Evolutionary conservation across 179 eudicot genomes (phyloP), one percentile per base, ranked within the genome.

Genomic region (Corrigiola litoralis): DNA sequence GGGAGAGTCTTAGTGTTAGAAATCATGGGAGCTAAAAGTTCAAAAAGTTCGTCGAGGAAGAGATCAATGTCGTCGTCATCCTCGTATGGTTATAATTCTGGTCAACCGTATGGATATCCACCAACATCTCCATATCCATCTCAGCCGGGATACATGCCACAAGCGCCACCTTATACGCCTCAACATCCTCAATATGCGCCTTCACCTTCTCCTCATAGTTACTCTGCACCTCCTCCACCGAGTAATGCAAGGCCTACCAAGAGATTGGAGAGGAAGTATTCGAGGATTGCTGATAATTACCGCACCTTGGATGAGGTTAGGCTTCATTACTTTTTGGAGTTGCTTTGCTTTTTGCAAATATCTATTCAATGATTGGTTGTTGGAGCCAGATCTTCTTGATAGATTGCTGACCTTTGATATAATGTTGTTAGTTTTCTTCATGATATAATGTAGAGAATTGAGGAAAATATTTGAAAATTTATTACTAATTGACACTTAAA

Each of bases 221-320:
- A 70, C 48, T 36, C 67, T 9, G 34, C 49, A 14, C 23, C 66
- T 29, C 70, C 79, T 58, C 58, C 71, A 59, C 58, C 61, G 24
- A 74, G 34, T 56, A 47, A 42, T 70, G 12, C 67, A 27, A 61
- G 71, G 42, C 70, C 78, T 33, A 66, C 65, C 56, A 77, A 63
- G 76, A 80, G 40, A 23, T 55, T 77, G 17, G 81, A 80, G 27
- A 63, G 76, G 54, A 76, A 67, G 41, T 80, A 70, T 67, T 76
- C 79, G 1, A 77, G 72, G 73, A 80, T 80, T 66, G 84, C 76
- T 20, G 84, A 80, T 73, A 71, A 77, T 37, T 80, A 80, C 45
- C 72, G 78, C 38, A 70, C 76, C 8, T 75, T 80, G 58, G 84
- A 80, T 34, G 81, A 80, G 81, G 84, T 80, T 34, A 40, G 67